phyloP scores from a whole-genome alignment of 192 early-diverging fungal species.

The Spizellomyces sp. region DNA sequence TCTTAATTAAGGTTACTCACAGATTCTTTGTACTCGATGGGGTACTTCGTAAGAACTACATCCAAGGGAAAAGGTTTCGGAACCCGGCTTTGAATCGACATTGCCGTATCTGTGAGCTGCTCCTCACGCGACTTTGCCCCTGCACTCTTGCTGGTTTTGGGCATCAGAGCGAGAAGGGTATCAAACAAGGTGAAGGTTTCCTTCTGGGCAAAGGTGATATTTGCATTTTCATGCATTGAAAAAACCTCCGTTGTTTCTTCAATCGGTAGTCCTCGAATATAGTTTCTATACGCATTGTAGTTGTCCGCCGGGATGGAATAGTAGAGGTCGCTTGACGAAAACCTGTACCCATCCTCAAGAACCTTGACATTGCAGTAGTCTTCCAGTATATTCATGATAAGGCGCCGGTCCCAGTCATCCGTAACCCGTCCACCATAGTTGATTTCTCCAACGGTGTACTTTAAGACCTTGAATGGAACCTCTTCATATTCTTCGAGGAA shows the following conservation, averaged over 20 bases:
- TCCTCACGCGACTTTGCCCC: constrained; percentile 52
- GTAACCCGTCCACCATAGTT: constrained; percentile 66
- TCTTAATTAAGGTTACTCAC: constrained; percentile 1
- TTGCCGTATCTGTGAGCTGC: constrained; percentile 47
- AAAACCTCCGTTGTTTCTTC: constrained; percentile 64
- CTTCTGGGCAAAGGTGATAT: constrained; percentile 66
- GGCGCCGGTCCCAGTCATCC: constrained; percentile 60
- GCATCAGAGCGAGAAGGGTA: constrained; percentile 55
- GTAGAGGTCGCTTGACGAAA: constrained; percentile 49
- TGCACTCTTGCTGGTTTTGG: constrained; percentile 42
- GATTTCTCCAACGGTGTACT: constrained; percentile 63
- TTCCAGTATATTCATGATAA: constrained; percentile 61
- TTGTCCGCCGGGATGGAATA: constrained; percentile 48
- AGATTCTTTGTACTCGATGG: constrained; percentile 61
- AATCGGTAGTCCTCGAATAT: constrained; percentile 56
- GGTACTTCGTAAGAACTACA: constrained; percentile 50
- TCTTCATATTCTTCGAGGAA: constrained; percentile 62
- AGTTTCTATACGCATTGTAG: constrained; percentile 48
- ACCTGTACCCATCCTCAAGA: constrained; percentile 55
- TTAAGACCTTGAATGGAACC: constrained; percentile 62
- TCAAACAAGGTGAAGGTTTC: constrained; percentile 61
- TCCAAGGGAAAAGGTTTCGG: constrained; percentile 57
- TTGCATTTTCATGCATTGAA: constrained; percentile 65
- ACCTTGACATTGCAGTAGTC: constrained; percentile 57
- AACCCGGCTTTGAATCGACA: constrained; percentile 47